Conservation (phyloP, 768 basidiomycete species). For the Dictyophora rubrovolvata region DNA sequence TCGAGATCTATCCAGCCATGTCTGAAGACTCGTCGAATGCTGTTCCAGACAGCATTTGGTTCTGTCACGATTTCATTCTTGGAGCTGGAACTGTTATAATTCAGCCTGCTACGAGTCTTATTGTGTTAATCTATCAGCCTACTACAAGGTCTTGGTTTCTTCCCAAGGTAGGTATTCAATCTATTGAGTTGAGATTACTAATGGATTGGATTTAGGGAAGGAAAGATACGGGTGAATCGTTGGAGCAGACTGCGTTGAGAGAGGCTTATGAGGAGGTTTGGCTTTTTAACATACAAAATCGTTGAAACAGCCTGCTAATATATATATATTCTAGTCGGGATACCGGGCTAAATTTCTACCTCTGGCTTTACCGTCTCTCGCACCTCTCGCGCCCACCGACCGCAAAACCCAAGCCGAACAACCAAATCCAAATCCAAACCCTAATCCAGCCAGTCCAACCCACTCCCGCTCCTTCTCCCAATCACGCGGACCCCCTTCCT, state of each 20-base stretch:
- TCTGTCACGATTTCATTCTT: slow-evolving; percentile 41
- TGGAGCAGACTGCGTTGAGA: slow-evolving; percentile 48
- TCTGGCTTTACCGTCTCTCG: slow-evolving; percentile 29
- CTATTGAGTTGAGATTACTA: not conserved
- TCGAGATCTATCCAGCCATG: slow-evolving; percentile 9
- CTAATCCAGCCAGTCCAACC: not conserved
- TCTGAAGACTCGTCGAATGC: slow-evolving; percentile 32
- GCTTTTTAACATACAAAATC: no score
- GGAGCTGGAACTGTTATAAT: slow-evolving; percentile 62
- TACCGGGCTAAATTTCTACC: slow-evolving; percentile 39
- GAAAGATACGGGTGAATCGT: slow-evolving; percentile 55
- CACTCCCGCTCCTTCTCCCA: not conserved
- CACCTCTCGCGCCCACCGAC: slow-evolving; percentile 28
- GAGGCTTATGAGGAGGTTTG: slow-evolving; percentile 63
- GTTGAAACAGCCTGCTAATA: no score
- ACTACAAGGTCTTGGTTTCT: slow-evolving; percentile 39
- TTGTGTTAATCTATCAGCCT: slow-evolving; percentile 41
- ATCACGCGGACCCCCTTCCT: not conserved
- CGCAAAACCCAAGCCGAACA: not conserved
- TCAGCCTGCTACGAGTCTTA: slow-evolving; percentile 42
- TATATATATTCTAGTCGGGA: no score
- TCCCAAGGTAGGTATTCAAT: slow-evolving; percentile 22
- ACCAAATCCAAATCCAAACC: not conserved
- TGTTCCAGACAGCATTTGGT: slow-evolving; percentile 37
- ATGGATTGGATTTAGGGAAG: slow-evolving; percentile 28